A percentile compares a stretch with the other conserved stretches of the same genome.
These are phyloP conservation scores for Coemansia sp. DNA, from an alignment of 192 early-diverging fungal genomes.

Conservation along the genomic window DNA sequence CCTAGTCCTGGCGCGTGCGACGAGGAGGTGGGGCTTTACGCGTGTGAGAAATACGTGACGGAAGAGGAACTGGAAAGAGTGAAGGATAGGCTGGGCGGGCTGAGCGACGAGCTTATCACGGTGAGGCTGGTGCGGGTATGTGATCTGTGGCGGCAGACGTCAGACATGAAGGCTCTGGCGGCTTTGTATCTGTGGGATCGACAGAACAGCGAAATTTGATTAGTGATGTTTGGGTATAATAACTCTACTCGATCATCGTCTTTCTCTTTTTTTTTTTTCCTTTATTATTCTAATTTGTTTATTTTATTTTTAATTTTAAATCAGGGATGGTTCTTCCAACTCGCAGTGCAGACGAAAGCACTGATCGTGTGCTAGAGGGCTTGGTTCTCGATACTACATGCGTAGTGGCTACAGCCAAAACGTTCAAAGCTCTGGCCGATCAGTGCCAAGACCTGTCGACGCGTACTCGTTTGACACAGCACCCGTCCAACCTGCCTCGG, in stretches of 20 bases:
- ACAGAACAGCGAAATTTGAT: not conserved
- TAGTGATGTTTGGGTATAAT: constrained; percentile 25
- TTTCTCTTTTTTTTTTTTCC: not conserved
- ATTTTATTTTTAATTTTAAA: too few relatives aligned
- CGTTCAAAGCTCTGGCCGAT: constrained; percentile 45
- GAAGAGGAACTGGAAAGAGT: constrained; percentile 59
- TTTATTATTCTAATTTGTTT: too few relatives aligned
- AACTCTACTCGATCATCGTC: too few relatives aligned
- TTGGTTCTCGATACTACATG: not conserved
- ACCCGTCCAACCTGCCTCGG: constrained; percentile 4
- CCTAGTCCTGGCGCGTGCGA: constrained; percentile 82
- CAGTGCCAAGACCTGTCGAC: constrained; percentile 16
- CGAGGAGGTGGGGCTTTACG: constrained; percentile 74
- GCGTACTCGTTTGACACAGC: constrained; percentile 19
- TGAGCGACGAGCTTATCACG: constrained; percentile 80
- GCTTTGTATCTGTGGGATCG: constrained; percentile 65
- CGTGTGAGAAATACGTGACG: constrained; percentile 63
- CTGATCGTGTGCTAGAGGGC: not conserved
- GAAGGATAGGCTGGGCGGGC: constrained; percentile 67
- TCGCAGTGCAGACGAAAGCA: too few relatives aligned
- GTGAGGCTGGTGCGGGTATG: constrained; percentile 66
- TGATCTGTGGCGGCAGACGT: constrained; percentile 65
- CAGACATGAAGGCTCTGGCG: constrained; percentile 73
- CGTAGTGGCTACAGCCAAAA: constrained; percentile 28
- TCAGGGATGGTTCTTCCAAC: too few relatives aligned